A percentile compares a stretch with the other conserved stretches of the same genome.
phyloP scores from a whole-genome alignment of 2,329 filamentous ascomycete genomes.

The Claviceps sorghi region DNA sequence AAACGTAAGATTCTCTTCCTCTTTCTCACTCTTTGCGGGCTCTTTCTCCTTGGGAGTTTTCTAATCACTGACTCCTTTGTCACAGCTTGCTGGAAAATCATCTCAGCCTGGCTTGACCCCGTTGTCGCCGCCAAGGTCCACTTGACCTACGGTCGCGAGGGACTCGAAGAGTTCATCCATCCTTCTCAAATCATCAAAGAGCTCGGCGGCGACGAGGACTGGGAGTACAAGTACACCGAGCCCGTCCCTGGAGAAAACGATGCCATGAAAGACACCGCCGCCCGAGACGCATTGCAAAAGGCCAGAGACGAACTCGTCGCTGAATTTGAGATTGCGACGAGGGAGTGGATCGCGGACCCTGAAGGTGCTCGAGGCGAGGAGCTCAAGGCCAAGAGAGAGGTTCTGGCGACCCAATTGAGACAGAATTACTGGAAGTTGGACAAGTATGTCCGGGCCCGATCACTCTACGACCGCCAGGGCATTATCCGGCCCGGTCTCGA shows the following conservation, averaged over 20 bases:
- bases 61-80: neutral
- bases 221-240: conserved; percentile 51
- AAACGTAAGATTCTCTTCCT: conserved; percentile 15
- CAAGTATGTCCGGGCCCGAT: conserved; percentile 48
- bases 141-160: conserved; percentile 48
- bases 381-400: conserved; percentile 23
- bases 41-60: neutral
- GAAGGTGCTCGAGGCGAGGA: conserved; percentile 12
- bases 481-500: conserved; percentile 1
- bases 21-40: too few species aligned
- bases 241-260: conserved; percentile 45
- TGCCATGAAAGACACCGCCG: conserved; percentile 28
- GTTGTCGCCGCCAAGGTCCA: conserved; percentile 60
- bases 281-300: conserved; percentile 31
- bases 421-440: conserved; percentile 59
- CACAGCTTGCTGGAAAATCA: conserved; percentile 40
- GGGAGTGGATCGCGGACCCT: conserved; percentile 38
- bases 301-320: conserved; percentile 38
- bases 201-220: conserved; percentile 48
- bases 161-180: conserved; percentile 46
- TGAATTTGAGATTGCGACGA: conserved; percentile 43
- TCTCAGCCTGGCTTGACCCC: conserved; percentile 62
- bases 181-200: conserved; percentile 46
- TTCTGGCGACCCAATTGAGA: conserved; percentile 34
- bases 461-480: conserved; percentile 42